Conservation (phyloP, 208 protist genomes). For the Leishmania braziliensis region DNA sequence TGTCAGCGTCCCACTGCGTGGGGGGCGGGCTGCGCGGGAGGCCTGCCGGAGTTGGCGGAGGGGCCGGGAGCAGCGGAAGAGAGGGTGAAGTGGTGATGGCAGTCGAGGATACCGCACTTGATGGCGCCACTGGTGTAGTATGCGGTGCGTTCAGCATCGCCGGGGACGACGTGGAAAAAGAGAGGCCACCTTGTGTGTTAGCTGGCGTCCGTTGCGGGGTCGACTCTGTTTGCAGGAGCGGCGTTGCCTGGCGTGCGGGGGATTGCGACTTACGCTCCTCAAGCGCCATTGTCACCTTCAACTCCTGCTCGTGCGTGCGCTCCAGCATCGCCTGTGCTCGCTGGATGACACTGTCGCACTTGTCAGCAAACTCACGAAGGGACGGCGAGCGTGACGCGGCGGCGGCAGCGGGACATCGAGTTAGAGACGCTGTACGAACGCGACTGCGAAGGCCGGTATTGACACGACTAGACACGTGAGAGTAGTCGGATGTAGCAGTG, state of each 20-base stretch:
- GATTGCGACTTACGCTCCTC: conserved; percentile 44
- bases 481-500: conserved; percentile 15
- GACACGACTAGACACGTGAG: conserved; percentile 28
- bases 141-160: conserved; percentile 1
- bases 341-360: conserved; percentile 55
- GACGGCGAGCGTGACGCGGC: neutral
- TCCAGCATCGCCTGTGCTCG: conserved; percentile 60
- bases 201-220: neutral
- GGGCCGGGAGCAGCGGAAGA: conserved; percentile 5
- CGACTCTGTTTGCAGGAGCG: neutral
- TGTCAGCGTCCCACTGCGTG: neutral
- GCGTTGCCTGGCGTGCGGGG: conserved; percentile 20
- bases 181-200: neutral
- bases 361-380: conserved; percentile 28
- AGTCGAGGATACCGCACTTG: neutral
- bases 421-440: conserved; percentile 18
- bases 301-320: conserved; percentile 38
- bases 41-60: conserved; percentile 8
- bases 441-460: conserved; percentile 28
- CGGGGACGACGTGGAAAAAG: conserved; percentile 1
- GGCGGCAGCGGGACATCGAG: neutral
- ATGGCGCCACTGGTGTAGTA: neutral
- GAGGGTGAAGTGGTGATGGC: conserved; percentile 1
- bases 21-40: conserved; percentile 8
- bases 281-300: conserved; percentile 30